A percentile compares a stretch with the other conserved stretches of the same genome.
These are phyloP conservation scores for Lactarius psammicola DNA, from an alignment of 768 basidiomycete species.

Conservation along the genomic window DNA sequence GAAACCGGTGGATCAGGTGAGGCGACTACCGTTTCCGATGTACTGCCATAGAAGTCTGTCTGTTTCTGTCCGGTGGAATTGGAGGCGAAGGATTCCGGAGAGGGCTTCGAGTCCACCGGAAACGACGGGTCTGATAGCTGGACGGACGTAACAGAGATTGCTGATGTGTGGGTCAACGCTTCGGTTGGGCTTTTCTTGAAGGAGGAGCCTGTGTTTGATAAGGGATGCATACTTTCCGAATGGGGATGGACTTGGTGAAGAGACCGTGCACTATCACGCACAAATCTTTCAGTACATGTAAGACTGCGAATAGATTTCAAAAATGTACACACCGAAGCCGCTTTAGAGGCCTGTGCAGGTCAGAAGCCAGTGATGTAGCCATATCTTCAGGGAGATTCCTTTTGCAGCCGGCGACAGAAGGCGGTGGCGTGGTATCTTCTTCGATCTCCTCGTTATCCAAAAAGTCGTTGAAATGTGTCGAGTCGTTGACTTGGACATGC, in stretches of 20 bases:
- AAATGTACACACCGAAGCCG: constrained; percentile 8
- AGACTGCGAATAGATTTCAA: neutral
- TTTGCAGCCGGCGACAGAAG: constrained; percentile 22
- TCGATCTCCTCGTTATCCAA: constrained; percentile 1
- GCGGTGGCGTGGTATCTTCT: constrained; percentile 22
- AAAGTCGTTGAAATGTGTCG: neutral
- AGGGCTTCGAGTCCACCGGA: neutral
- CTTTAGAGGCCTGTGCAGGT: constrained; percentile 3
- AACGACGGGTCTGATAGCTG: neutral
- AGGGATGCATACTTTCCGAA: neutral
- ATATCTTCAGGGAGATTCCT: constrained; percentile 1
- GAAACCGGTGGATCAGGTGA: neutral
- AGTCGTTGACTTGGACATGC: neutral
- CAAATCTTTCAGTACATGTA: neutral
- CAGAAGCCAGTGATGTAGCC: neutral
- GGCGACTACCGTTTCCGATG: neutral
- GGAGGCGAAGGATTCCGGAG: neutral
- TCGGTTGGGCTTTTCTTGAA: neutral
- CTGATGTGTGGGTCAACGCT: neutral
- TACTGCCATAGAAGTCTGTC: neutral
- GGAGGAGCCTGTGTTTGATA: neutral
- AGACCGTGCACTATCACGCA: neutral
- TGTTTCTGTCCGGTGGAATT: neutral
- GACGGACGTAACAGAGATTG: neutral
- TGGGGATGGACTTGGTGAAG: neutral